phyloP scores from a whole-genome alignment of 768 basidiomycete species.

The Sarcodon sp. region DNA sequence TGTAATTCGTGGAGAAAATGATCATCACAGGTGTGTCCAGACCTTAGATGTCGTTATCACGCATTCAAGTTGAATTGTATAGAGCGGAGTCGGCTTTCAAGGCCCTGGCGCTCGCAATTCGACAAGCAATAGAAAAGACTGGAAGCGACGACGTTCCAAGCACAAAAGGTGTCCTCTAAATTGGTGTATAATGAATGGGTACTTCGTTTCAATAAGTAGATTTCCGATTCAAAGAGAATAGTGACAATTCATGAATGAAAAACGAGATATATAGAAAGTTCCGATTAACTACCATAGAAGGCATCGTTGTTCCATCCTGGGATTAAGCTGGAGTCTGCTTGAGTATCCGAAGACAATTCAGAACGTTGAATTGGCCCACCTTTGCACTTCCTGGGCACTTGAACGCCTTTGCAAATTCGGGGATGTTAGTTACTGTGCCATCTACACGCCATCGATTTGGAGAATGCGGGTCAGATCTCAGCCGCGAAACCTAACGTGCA shows the following conservation, averaged over 20 bases:
- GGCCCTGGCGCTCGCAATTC: slow-evolving; percentile 88
- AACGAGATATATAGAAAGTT: background rate
- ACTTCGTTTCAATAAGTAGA: too few species aligned
- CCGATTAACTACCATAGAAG: background rate
- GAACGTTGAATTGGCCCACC: slow-evolving; percentile 26
- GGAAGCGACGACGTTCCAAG: slow-evolving; percentile 88
- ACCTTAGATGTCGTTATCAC: background rate
- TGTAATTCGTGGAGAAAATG: slow-evolving; percentile 89
- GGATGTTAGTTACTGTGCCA: slow-evolving; percentile 79
- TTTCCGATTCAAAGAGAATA: background rate
- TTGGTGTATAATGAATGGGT: background rate
- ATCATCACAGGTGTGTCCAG: slow-evolving; percentile 78
- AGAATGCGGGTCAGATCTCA: slow-evolving; percentile 85
- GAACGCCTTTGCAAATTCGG: slow-evolving; percentile 83
- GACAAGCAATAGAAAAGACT: slow-evolving; percentile 85
- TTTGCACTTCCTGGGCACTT: slow-evolving; percentile 66
- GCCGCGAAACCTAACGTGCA: slow-evolving; percentile 44
- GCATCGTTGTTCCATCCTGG: background rate
- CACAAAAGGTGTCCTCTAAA: slow-evolving; percentile 88
- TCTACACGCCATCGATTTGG: slow-evolving; percentile 70
- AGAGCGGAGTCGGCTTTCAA: slow-evolving; percentile 99
- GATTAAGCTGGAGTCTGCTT: background rate
- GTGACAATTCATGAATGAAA: background rate
- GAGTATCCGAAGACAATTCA: background rate
- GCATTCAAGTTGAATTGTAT: slow-evolving; percentile 1